Percentiles rank a stretch among this genome's conserved stretches.
Evolutionary conservation across 2,329 filamentous ascomycete genomes (phyloP).

Genomic region (Thielaviopsis punctulata): DNA sequence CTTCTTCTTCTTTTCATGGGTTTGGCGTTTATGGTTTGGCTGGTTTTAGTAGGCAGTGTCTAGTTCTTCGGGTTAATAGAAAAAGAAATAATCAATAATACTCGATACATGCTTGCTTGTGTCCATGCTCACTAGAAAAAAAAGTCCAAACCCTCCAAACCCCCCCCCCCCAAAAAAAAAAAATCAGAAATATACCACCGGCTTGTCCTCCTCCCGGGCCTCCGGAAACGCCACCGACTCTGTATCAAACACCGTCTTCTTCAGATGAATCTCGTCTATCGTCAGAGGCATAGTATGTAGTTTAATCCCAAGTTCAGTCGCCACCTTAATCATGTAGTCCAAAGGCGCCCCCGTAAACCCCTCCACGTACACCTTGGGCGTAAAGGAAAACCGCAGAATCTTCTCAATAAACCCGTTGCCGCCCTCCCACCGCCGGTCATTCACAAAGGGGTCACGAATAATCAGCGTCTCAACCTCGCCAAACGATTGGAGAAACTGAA

Average conservation of each 20-base stretch:
- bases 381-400: neutral
- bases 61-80: too few species aligned
- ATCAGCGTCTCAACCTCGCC: constrained; percentile 13
- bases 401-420: neutral
- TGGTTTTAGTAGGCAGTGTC: too few species aligned
- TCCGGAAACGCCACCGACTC: too few species aligned
- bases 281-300: neutral
- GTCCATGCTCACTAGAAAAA: too few species aligned
- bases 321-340: neutral
- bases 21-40: too few species aligned
- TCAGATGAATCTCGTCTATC: neutral
- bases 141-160: too few species aligned
- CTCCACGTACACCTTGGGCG: neutral
- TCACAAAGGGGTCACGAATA: constrained; percentile 7
- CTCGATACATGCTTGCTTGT: too few species aligned
- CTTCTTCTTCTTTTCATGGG: too few species aligned
- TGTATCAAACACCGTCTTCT: neutral
- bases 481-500: constrained; percentile 13
- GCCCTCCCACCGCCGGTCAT: neutral
- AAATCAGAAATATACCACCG: too few species aligned
- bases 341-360: neutral
- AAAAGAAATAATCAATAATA: too few species aligned
- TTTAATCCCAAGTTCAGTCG: neutral
- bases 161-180: too few species aligned
- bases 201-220: too few species aligned